Evolutionary conservation across 306 rosid species (phyloP).

Genomic region (Acacia acuminata): DNA sequence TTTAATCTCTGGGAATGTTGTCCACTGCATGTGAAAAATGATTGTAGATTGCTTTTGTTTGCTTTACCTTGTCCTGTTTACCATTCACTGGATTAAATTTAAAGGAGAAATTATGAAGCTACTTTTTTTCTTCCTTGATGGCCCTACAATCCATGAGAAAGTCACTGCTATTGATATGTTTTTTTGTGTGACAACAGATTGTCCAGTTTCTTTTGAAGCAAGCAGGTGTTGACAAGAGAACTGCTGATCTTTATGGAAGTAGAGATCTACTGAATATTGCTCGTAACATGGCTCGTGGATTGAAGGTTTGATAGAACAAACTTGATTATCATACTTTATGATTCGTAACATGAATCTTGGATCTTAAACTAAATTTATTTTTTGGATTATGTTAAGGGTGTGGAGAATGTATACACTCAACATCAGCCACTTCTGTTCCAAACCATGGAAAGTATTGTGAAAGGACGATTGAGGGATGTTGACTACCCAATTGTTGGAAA

Average conservation of each 20-base stretch:
- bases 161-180: conserved; percentile 31
- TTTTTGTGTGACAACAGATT: conserved; percentile 50
- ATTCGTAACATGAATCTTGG: conserved; percentile 4
- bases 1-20: neutral
- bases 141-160: neutral
- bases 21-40: neutral
- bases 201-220: conserved; percentile 79
- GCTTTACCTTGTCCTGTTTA: neutral
- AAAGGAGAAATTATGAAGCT: neutral
- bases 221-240: conserved; percentile 76
- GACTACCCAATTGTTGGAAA: conserved; percentile 89
- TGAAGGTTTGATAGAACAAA: conserved; percentile 52
- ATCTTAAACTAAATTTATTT: conserved; percentile 18
- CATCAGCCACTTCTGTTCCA: conserved; percentile 70
- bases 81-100: neutral
- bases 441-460: conserved; percentile 78
- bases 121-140: neutral
- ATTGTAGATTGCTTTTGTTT: neutral
- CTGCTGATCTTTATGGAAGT: conserved; percentile 75
- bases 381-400: conserved; percentile 46
- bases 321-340: neutral
- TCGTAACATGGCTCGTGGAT: conserved; percentile 80
- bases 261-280: conserved; percentile 73
- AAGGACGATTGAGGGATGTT: conserved; percentile 90
- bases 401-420: conserved; percentile 75